Base-by-base conservation (phyloP, 495 filamentous ascomycete species). In the Lophium mytilinum region DNA sequence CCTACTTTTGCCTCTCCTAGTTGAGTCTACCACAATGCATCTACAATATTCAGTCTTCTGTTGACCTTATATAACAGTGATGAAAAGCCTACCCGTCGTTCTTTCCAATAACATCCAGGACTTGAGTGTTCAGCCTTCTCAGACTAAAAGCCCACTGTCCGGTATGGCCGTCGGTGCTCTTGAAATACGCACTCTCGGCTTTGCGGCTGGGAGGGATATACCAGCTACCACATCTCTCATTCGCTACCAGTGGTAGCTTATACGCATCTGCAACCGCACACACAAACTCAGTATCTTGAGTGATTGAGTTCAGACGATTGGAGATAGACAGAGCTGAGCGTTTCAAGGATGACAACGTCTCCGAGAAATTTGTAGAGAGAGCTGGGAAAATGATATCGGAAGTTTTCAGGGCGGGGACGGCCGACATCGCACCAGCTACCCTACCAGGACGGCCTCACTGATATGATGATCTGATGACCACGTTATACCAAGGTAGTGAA, bases 21-120 rank as follows among this genome's bases (percentile, higher is more conserved):
- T 98, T n/a, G 91, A 95, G 72, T 98, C 93, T 37, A 96, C 88
- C 46, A 98, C 85, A 61, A 97, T 86, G 68, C 87, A 91, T 34
- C 89, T 90, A 67, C 50, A 57, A 24, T 37, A 36, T 37, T 54
- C 35, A 14, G 45, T 19, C 9, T 37, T 33, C 36, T 35, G 35
- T 51, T 18, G 17, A 43, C 14, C 10, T 50, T 8, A 9, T 17
- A 61, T 43, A 52, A 18, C 55, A 30, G 57, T 42, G 57, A 46
- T 35, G 55, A 36, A 70, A 50, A 56, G 34, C 76, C 65, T 67
- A 88, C 83, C 90, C 92, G 61, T 83, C 81, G 70, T 80, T 58
- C 46, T 60, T 70, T 48, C 71, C 82, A 62, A 83, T 79, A 57
- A 83, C 56, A 61, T 77, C 71, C 69, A 98, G 67, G 41, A 98